These are phyloP conservation scores for Daldinia decipiens DNA, from an alignment of 495 filamentous ascomycete genomes.

Conservation along the genomic window DNA sequence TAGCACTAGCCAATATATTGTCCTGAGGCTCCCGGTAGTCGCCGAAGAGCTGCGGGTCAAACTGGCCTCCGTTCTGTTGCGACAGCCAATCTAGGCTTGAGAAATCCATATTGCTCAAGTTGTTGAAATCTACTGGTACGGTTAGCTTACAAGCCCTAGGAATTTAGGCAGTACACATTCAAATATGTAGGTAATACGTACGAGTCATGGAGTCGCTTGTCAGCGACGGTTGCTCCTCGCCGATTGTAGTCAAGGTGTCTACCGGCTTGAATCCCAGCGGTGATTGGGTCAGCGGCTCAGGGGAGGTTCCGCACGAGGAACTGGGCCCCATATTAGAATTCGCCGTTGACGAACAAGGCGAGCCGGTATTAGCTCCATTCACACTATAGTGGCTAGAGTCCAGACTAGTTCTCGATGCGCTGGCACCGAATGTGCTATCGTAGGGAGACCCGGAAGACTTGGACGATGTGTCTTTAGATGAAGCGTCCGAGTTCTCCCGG, in stretches of 20 bases:
- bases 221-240: constrained; percentile 60
- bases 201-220: constrained; percentile 45
- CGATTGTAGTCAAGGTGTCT: constrained; percentile 66
- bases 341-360: constrained; percentile 70
- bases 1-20: constrained; percentile 66
- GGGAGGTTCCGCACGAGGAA: constrained; percentile 84
- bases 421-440: constrained; percentile 51
- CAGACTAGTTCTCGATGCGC: constrained; percentile 66
- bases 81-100: constrained; percentile 77
- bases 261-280: constrained; percentile 67
- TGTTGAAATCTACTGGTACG: constrained; percentile 46
- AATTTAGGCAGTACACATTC: constrained; percentile 2
- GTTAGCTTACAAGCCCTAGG: constrained; percentile 19
- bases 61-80: constrained; percentile 85
- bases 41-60: constrained; percentile 91
- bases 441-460: constrained; percentile 50
- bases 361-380: constrained; percentile 59
- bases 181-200: constrained; percentile 37
- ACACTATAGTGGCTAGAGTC: constrained; percentile 63
- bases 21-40: constrained; percentile 94
- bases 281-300: constrained; percentile 64
- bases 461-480: constrained; percentile 51
- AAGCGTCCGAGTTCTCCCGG: constrained; percentile 43
- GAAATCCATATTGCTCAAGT: constrained; percentile 52
- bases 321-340: constrained; percentile 63